Evolutionary conservation across 1,284 basidiomycete genomes (phyloP), one percentile per base, ranked within the genome.

Genomic region (Ceraceosorus bombacis): DNA sequence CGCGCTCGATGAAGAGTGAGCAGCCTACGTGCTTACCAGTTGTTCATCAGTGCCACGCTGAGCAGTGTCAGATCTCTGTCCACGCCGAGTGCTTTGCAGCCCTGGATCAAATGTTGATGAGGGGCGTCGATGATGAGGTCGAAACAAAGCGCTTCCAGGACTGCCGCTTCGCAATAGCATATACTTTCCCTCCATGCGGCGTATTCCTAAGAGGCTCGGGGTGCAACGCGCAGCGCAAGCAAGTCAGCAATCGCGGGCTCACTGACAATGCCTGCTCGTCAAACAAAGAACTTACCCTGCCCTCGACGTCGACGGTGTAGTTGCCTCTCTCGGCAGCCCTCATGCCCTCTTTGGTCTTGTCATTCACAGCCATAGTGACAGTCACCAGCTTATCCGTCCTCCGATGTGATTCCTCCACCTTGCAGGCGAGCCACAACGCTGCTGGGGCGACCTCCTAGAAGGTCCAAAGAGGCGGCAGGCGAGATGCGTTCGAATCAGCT

Each of bases 351-450:
- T 84, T 79, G 63, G 85, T 84, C 17, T 80, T 78, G 57, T 82
- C 82, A 27, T 81, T 80, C 41, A 86, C 90, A 41, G 86, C 83
- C 76, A 85, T 85, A 64, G 83, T 86, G 13, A 90, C 84, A 65
- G 84, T 83, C 7, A 89, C 87, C 17, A 92, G 86, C 71, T 89
- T 88, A 41, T 86, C 82, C n/a, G 92, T 81, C 76, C 91, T 91
- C 57, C 89, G 81, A 51, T 88, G 88, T 68, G 87, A 88, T 77
- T 92, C 89, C 74, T 92, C 89, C 1, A 88, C 89, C 78, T 95
- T 95, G 41, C 89, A 90, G 0, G 90, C 89, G 50, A 95, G 82
- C 74, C 94, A 95, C 54, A 95, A 85, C 73, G 90, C 90, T 2
- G 90, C 84, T 1, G 89, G 88, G 27, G 91, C 90, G 49, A 93